Percentiles rank a stretch among this genome's conserved stretches.
Conservation (phyloP, 2,329 filamentous ascomycete species). For the Thyridium curvatum region DNA sequence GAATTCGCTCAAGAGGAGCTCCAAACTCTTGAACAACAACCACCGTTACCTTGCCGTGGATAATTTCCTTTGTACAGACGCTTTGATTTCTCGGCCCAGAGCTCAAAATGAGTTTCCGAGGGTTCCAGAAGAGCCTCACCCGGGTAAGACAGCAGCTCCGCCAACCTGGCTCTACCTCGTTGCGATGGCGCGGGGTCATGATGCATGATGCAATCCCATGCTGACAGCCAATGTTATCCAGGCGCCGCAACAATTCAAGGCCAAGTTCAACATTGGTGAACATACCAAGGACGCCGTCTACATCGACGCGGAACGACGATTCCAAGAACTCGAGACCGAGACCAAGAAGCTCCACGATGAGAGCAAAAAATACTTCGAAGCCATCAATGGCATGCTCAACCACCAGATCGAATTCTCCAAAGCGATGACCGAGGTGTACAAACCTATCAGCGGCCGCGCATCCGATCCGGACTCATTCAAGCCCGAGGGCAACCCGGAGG, state of each 20-base stretch:
- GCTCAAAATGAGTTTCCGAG: conserved; percentile 84
- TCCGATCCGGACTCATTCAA: conserved; percentile 84
- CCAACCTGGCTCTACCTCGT: conserved; percentile 17
- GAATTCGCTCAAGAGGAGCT: too few species aligned
- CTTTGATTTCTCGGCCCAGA: conserved; percentile 3
- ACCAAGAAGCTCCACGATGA: conserved; percentile 97
- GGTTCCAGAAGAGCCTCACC: conserved; percentile 82
- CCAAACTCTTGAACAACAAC: too few species aligned
- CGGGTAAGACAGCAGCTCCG: conserved; percentile 52
- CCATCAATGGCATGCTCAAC: conserved; percentile 95
- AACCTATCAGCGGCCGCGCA: conserved; percentile 91
- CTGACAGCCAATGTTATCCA: conserved; percentile 15
- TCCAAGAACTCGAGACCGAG: conserved; percentile 88
- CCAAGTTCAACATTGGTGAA: conserved; percentile 92
- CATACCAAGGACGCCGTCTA: conserved; percentile 94
- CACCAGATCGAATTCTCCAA: conserved; percentile 99
- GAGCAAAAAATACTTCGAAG: conserved; percentile 93
- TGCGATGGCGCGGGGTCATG: conserved; percentile 1
- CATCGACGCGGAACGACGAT: conserved; percentile 87
- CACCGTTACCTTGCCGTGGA: background rate
- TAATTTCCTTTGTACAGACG: conserved; percentile 2
- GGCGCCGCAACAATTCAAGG: conserved; percentile 89
- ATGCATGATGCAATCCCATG: too few species aligned
- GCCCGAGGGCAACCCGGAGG: conserved; percentile 82
- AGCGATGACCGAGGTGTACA: conserved; percentile 94